Base-by-base conservation (phyloP, 768 basidiomycete genomes). In the Ephemerocybe angulata region DNA sequence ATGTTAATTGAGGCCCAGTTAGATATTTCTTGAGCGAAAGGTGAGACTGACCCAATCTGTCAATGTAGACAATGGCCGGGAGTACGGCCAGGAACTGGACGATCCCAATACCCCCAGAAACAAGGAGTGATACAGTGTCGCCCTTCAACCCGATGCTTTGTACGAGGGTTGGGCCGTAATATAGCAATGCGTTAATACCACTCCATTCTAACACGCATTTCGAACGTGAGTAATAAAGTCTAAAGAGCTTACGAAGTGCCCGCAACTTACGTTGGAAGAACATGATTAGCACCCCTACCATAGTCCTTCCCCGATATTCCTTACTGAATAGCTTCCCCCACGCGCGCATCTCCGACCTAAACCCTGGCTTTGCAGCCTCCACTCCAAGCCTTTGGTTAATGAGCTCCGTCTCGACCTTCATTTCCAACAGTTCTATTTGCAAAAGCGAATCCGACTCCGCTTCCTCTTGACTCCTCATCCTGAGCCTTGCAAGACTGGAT, bases 101-200 rank as follows among this genome's bases (percentile, higher is more conserved):
- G 53, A 93, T 80, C 15, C 88, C 88, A 59, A 91, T 84, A 0
- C 90, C 88, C 22, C 90, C 90, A 0, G 87, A 80, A 3, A 86
- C 83, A n/a, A 90, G 60, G 0, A 92, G 74, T 0, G 83, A 77
- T 7, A 81, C 75, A 0, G 74, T 77, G 55, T 84, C 81, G 17
- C 85, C 84, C 21, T 72, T 70, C 25, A 91, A 57, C 3, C 88
- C 89, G 41, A 92, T 76, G 48, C 73, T 82, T 29, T 67, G 76
- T 43, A 91, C 79, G 2, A 93, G 74, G 0, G 82, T 83, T 1
- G 90, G 90, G 0, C 89, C 90, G 60, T 90, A 93, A 62, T 92
- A 93, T 7, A 92, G 72, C 29, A 93, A 65, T 10, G 90, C 89
- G 62, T 92, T 93, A 58, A 92, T 93, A 1, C 90, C 90, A 55